A percentile compares a stretch with the other conserved stretches of the same genome.
These are phyloP conservation scores for Daldinia grandis DNA, from an alignment of 495 filamentous ascomycete genomes.

Conservation along the genomic window DNA sequence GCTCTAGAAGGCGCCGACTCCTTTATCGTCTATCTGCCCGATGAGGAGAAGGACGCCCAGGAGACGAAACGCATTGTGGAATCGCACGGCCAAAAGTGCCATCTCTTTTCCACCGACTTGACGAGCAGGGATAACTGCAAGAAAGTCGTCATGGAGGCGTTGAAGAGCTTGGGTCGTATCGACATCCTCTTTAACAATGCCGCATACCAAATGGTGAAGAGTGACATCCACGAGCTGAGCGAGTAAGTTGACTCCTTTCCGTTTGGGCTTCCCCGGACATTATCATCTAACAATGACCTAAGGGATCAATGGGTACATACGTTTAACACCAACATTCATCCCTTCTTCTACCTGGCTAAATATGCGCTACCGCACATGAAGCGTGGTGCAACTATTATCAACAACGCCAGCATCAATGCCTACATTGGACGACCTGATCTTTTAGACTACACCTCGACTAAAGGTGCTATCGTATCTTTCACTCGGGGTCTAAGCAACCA, in stretches of 20 bases:
- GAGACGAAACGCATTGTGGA: slow-evolving; percentile 76
- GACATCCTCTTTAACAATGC: slow-evolving; percentile 87
- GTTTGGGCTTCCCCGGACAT: neutral
- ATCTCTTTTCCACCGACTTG: slow-evolving; percentile 69
- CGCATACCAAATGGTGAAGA: slow-evolving; percentile 75
- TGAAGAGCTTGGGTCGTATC: slow-evolving; percentile 70
- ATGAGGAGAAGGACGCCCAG: slow-evolving; percentile 79
- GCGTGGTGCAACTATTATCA: slow-evolving; percentile 81
- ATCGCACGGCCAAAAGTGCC: slow-evolving; percentile 67
- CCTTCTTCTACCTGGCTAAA: slow-evolving; percentile 79
- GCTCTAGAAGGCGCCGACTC: slow-evolving; percentile 85
- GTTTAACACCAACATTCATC: slow-evolving; percentile 80
- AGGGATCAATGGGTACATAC: slow-evolving; percentile 80
- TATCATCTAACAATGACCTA: slow-evolving; percentile 19
- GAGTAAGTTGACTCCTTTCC: slow-evolving; percentile 61
- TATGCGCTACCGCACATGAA: slow-evolving; percentile 80
- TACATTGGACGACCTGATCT: slow-evolving; percentile 85
- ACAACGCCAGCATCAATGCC: slow-evolving; percentile 81
- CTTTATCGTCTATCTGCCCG: slow-evolving; percentile 76
- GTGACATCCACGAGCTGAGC: slow-evolving; percentile 74
- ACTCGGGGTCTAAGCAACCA: slow-evolving; percentile 82
- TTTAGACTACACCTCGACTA: slow-evolving; percentile 85
- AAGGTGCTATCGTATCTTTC: slow-evolving; percentile 85
- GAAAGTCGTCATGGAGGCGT: slow-evolving; percentile 70
- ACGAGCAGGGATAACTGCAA: slow-evolving; percentile 71